Percentiles rank a stretch among this genome's conserved stretches.
phyloP scores from a whole-genome alignment of 2,329 filamentous ascomycete genomes.

The Thermochaetoides dissita region DNA sequence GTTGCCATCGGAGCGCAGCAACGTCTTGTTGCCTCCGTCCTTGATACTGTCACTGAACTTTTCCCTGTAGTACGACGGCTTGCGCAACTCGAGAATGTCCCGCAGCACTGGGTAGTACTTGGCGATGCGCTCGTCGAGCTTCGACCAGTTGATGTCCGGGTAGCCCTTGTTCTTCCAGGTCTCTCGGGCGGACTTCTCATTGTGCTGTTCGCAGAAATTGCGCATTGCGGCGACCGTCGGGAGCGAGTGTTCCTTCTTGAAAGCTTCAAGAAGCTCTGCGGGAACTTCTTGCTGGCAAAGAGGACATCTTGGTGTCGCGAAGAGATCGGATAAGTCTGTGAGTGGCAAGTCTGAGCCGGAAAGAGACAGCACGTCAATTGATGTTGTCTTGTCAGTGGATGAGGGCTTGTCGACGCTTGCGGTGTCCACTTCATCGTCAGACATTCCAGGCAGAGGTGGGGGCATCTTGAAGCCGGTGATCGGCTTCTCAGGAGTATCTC shows the following conservation, averaged over 20 bases:
- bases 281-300: constrained; percentile 52
- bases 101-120: constrained; percentile 42
- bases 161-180: constrained; percentile 43
- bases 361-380: background rate
- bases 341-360: constrained; percentile 4
- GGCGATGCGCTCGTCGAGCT: constrained; percentile 43
- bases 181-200: constrained; percentile 35
- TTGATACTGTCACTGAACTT: constrained; percentile 40
- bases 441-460: too few relatives aligned
- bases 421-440: too few relatives aligned
- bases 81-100: constrained; percentile 42
- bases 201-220: constrained; percentile 52
- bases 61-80: constrained; percentile 45
- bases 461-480: too few relatives aligned
- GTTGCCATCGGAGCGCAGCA: constrained; percentile 42
- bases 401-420: too few relatives aligned
- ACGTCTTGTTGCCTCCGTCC: constrained; percentile 43
- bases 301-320: constrained; percentile 38
- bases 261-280: constrained; percentile 36
- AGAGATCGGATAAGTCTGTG: constrained; percentile 2
- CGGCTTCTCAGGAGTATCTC: too few relatives aligned
- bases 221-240: constrained; percentile 46
- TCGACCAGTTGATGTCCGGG: constrained; percentile 56
- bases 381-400: too few relatives aligned
- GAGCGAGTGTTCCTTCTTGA: constrained; percentile 28